Base-by-base conservation (phyloP, 352 stramenopile species). In the Phytopythium cucurbitacearum region DNA sequence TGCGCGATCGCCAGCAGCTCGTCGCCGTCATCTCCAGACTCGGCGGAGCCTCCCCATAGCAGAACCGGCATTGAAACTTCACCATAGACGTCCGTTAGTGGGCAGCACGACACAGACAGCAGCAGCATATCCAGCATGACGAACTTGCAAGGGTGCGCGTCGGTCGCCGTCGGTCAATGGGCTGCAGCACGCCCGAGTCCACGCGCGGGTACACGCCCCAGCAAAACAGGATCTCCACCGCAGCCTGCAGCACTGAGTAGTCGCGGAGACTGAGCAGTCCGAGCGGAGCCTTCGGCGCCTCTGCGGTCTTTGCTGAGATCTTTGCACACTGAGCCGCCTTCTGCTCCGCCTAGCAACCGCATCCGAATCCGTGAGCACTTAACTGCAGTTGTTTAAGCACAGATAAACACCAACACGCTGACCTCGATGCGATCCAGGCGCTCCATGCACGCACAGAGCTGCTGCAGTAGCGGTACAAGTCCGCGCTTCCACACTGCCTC, bases 71-170 rank as follows among this genome's bases (percentile, higher is more conserved):
- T 73, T 10, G 75, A 77, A 60, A 90, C 75, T 90, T 47, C 41
- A 71, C 16, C 28, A 58, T 16, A 10, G 15, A 41, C 36, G 34
- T 46, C 2, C 37, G 10, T 41, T 12, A 10, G 28, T 5, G 11
- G 40, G 8, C 15, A 44, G 4, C 8, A 38, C 0, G 57, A 45
- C 1, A 16, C 6, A 36, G 0, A 34, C 11, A 35, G 48, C 33
- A 43, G 36, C 33, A 51, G 6, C 34, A 57, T 10, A 52, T 13
- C 6, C 21, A 64, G 21, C 3, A 48, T 37, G 1, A 64, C 79
- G 63, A 65, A 94, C 84, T 91, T 15, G 73, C 69, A 15, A 94
- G 64, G n/a, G 80, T 94, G 44, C 80, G 81, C n/a, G 84, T 89
- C 10, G 81, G 78, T 43, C 67, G 76, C 11, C 84, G 83, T n/a